Percentiles rank a stretch among this genome's conserved stretches.
Evolutionary conservation across 2,329 filamentous ascomycete species (phyloP).

Genomic region (Davidsoniella australis): DNA sequence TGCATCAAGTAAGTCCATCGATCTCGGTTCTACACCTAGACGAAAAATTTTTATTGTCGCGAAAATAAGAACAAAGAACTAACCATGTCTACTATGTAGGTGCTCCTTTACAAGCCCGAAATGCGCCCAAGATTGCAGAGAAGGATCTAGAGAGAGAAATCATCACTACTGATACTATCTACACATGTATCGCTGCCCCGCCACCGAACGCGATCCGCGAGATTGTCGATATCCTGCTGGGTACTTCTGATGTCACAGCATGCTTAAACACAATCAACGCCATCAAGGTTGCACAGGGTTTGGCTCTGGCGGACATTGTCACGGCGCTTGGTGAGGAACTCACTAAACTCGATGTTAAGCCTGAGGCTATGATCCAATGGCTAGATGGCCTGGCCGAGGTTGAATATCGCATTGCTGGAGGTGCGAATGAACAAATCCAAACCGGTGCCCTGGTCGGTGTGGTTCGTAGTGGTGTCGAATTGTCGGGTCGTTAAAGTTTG

Average conservation of each 20-base stretch:
- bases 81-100: slow-evolving; percentile 24
- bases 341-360: slow-evolving; percentile 62
- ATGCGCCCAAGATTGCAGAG: slow-evolving; percentile 41
- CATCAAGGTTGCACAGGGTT: slow-evolving; percentile 67
- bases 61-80: neutral
- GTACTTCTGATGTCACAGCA: slow-evolving; percentile 72
- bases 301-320: slow-evolving; percentile 87
- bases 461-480: slow-evolving; percentile 68
- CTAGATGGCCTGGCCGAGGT: slow-evolving; percentile 80
- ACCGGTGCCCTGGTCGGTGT: slow-evolving; percentile 87
- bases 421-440: slow-evolving; percentile 74
- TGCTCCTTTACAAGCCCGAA: slow-evolving; percentile 46
- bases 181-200: slow-evolving; percentile 91
- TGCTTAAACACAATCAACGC: slow-evolving; percentile 79
- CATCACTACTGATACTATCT: slow-evolving; percentile 84
- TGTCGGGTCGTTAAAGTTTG: slow-evolving; percentile 22
- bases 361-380: slow-evolving; percentile 82
- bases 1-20: slow-evolving; percentile 53
- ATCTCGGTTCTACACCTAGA: neutral
- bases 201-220: slow-evolving; percentile 75
- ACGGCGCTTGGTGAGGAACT: slow-evolving; percentile 74
- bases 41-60: neutral
- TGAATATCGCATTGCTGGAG: slow-evolving; percentile 77
- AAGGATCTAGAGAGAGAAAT: slow-evolving; percentile 55
- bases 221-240: slow-evolving; percentile 70